Base-by-base conservation (phyloP, 2,329 filamentous ascomycete species). In the Cadophora gregata region DNA sequence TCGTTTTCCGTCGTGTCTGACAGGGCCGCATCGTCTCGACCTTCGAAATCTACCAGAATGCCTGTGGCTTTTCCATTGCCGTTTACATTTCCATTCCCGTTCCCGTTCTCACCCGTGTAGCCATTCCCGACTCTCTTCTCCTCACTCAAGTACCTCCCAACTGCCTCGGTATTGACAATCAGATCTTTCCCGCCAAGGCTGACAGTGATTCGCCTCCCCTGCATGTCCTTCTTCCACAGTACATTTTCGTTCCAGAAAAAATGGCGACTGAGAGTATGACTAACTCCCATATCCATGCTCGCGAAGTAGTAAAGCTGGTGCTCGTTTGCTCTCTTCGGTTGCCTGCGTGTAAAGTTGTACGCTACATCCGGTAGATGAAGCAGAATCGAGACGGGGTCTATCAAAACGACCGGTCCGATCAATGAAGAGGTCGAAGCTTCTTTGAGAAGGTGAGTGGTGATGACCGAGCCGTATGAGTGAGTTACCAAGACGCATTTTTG, bases 211-310 rank as follows among this genome's bases (percentile, higher is more conserved):
- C 64, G 77, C 70, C 61, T 77, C 19, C 77, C 75, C 36, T 75
- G 71, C 8, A 88, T 73, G 64, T 86, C 84, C 47, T 88, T 81
- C 71, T 85, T 85, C 87, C 86, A 89, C 7, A 89, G 75, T 0
- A 87, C 80, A 71, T 86, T 88, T 67, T 89, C 81, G 24, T 79
- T 80, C 87, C 87, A 90, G 77, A 88, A 87, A 75, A 89, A 89
- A 45, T 84, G 81, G 14, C 87, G 78, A 14, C 82, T 81, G 0
- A 89, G 77, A 0, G 85, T 87, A 72, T 88, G 85, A 9, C 85
- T 80, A 9, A 88, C 82, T 55, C 85, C 83, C 71, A 86, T 84
- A 69, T 90, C 86, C 69, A 83, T 85, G 12, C 81, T 83, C 0
- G 83, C 86, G 65, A 89, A 89, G 72, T 87, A 90, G 71, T 84